Conservation (phyloP, 2,329 filamentous ascomycete species). For the Microascus cirrosus region DNA sequence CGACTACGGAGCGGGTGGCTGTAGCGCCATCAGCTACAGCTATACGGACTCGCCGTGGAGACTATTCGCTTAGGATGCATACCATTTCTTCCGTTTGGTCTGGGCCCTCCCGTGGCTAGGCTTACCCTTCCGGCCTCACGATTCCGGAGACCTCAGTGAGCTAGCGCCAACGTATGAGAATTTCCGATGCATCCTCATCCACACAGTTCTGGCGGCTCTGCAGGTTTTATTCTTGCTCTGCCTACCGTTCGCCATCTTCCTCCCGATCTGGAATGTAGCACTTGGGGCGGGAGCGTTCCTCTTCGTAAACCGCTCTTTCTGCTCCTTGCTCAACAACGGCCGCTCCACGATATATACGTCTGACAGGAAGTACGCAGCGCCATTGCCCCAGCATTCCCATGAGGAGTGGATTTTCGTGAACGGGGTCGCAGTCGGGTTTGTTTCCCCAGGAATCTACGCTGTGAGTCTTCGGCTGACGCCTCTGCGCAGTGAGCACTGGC, state of each 20-base stretch:
- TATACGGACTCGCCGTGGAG: conserved; percentile 46
- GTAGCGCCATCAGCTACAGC: conserved; percentile 46
- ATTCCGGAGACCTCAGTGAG: conserved; percentile 49
- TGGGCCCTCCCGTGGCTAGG: conserved; percentile 51
- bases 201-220: conserved; percentile 44
- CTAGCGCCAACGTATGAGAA: conserved; percentile 48
- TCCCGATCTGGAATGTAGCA: conserved; percentile 36
- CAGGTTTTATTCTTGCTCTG: conserved; percentile 50
- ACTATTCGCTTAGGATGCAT: conserved; percentile 40
- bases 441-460: conserved; percentile 6
- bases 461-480: background rate
- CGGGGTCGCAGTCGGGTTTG: conserved; percentile 53
- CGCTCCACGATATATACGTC: conserved; percentile 35
- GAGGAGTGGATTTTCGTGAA: conserved; percentile 78
- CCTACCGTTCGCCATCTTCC: conserved; percentile 36
- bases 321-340: conserved; percentile 40
- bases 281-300: conserved; percentile 30
- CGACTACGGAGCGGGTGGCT: conserved; percentile 46
- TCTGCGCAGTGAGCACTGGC: conserved; percentile 44
- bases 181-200: conserved; percentile 42
- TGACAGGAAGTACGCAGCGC: conserved; percentile 38
- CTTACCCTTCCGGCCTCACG: conserved; percentile 41
- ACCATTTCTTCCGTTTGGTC: conserved; percentile 40
- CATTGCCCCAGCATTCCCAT: conserved; percentile 36
- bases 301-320: conserved; percentile 38